Conservation (phyloP, 1,284 basidiomycete genomes). For the Pyrrhoderma noxium region DNA sequence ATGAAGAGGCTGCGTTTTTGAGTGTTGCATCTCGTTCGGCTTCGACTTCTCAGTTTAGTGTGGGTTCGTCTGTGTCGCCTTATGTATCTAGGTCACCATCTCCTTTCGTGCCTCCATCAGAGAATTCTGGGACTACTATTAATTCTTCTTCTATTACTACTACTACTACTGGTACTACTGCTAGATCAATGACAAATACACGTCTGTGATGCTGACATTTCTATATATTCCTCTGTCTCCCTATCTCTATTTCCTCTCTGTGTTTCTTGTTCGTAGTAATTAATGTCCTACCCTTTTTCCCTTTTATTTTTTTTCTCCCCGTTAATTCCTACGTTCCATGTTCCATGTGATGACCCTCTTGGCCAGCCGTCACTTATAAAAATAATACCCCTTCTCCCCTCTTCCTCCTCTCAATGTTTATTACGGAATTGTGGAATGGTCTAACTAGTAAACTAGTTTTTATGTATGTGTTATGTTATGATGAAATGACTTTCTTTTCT, state of each 20-base stretch:
- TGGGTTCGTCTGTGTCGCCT: slow-evolving; percentile 9
- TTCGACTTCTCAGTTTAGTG: slow-evolving; percentile 6
- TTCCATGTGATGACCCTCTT: too few relatives aligned
- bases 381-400: not conserved
- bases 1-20: slow-evolving; percentile 10
- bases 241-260: not conserved
- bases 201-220: not conserved
- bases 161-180: too few relatives aligned
- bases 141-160: not conserved
- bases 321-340: not conserved
- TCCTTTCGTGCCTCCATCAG: slow-evolving; percentile 1
- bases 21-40: slow-evolving; percentile 6
- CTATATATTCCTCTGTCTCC: not conserved
- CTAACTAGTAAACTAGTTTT: not conserved
- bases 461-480: not conserved
- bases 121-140: not conserved
- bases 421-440: too few relatives aligned
- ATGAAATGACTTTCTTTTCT: not conserved
- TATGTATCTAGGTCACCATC: slow-evolving; percentile 11
- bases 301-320: not conserved
- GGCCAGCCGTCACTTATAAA: too few relatives aligned
- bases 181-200: too few relatives aligned
- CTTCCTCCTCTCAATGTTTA: not conserved
- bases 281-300: not conserved
- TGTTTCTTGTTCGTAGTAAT: not conserved